Conservation (phyloP, 495 filamentous ascomycete species). For the Elasticomyces elasticus region DNA sequence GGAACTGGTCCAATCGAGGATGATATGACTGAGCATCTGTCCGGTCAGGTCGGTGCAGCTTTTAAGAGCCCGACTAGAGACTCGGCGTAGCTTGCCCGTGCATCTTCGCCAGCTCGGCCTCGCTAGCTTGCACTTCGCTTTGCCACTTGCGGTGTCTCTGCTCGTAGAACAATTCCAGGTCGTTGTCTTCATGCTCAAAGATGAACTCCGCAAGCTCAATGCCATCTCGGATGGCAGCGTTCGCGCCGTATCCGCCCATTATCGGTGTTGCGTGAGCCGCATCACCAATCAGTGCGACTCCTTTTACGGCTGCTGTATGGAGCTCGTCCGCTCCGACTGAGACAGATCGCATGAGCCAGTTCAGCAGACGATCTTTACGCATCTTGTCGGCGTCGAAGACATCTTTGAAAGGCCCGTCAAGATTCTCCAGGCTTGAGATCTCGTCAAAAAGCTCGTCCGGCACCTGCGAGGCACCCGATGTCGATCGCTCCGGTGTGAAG, state of each 20-base stretch:
- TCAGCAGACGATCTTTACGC: slow-evolving; percentile 28
- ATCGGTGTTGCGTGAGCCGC: slow-evolving; percentile 35
- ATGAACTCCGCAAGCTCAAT: slow-evolving; percentile 33
- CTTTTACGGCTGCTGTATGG: slow-evolving; percentile 19
- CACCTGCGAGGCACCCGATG: slow-evolving; percentile 26
- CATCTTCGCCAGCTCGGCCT: slow-evolving; percentile 18
- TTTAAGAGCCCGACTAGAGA: too few species aligned
- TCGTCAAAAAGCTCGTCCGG: slow-evolving; percentile 32
- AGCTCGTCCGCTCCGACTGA: slow-evolving; percentile 20
- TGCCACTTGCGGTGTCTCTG: slow-evolving; percentile 26
- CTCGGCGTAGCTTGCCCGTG: slow-evolving; percentile 5
- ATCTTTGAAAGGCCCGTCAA: slow-evolving; percentile 27
- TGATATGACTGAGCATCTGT: too few species aligned
- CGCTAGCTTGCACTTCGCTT: slow-evolving; percentile 23
- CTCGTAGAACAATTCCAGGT: slow-evolving; percentile 23
- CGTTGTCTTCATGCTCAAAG: slow-evolving; percentile 10
- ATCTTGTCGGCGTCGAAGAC: slow-evolving; percentile 29
- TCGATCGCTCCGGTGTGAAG: slow-evolving; percentile 29
- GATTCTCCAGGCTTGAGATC: slow-evolving; percentile 17
- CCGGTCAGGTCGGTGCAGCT: too few species aligned
- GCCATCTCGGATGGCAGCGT: slow-evolving; percentile 33
- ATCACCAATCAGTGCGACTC: slow-evolving; percentile 33
- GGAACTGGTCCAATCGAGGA: background rate
- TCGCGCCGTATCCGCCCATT: slow-evolving; percentile 36
- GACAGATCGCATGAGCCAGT: slow-evolving; percentile 38